These are phyloP conservation scores for Bjerkandera adusta DNA, from an alignment of 1,284 basidiomycete species.

Conservation along the genomic window DNA sequence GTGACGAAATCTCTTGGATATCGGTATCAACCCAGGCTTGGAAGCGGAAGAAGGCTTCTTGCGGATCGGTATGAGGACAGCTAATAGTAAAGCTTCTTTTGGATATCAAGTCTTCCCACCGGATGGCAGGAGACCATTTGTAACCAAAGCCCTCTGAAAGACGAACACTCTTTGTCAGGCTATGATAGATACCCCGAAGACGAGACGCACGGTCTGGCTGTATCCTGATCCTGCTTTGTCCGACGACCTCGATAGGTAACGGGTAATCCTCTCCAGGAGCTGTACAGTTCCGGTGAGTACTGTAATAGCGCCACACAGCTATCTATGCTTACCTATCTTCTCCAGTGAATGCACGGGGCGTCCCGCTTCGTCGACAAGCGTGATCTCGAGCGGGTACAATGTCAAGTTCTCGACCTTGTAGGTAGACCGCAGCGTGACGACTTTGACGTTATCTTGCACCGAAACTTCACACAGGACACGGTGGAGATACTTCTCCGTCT, in stretches of 20 bases:
- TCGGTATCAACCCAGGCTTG: conserved; percentile 91
- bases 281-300: conserved; percentile 24
- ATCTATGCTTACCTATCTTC: conserved; percentile 82
- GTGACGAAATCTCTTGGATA: conserved; percentile 55
- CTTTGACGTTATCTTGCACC: conserved; percentile 92
- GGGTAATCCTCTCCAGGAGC: conserved; percentile 88
- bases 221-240: conserved; percentile 79
- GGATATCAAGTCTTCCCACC: conserved; percentile 90
- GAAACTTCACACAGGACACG: conserved; percentile 90
- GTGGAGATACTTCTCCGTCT: conserved; percentile 72
- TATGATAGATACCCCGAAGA: background rate
- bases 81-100: conserved; percentile 79
- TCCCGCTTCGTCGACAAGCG: conserved; percentile 84
- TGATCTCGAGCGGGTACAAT: conserved; percentile 91
- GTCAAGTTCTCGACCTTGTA: conserved; percentile 94
- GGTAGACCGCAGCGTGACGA: conserved; percentile 93
- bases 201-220: conserved; percentile 84
- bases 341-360: conserved; percentile 81
- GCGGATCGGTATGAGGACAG: conserved; percentile 81
- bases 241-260: conserved; percentile 90
- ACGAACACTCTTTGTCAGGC: conserved; percentile 9
- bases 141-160: conserved; percentile 88
- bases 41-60: conserved; percentile 93
- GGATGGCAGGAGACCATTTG: conserved; percentile 88
- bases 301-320: conserved; percentile 19